A percentile compares a stretch with the other conserved stretches of the same genome.
phyloP scores from a whole-genome alignment of 2,329 filamentous ascomycete species.

The Phialocephala sp. region DNA sequence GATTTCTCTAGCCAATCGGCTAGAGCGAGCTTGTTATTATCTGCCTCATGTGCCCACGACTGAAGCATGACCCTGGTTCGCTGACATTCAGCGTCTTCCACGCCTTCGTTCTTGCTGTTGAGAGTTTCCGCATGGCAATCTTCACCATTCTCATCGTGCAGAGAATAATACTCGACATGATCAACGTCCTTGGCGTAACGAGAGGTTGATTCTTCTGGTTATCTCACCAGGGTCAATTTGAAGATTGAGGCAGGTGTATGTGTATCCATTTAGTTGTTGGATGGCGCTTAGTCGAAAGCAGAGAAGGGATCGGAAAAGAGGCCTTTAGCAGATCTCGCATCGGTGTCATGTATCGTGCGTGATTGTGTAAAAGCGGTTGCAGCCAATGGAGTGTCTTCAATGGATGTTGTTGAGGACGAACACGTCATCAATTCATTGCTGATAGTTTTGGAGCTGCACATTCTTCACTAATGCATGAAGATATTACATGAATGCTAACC shows the following conservation, averaged over 20 bases:
- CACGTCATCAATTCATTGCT: too few species aligned
- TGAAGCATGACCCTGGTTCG: neutral
- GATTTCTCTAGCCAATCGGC: slow-evolving; percentile 16
- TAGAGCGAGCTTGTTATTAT: neutral
- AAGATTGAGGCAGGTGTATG: neutral
- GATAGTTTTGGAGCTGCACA: neutral
- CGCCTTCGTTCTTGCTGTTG: neutral
- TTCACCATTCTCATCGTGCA: neutral
- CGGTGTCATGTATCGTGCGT: neutral
- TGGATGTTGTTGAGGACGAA: neutral
- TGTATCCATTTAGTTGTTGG: neutral
- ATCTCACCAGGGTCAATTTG: neutral
- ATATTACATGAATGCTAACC: neutral
- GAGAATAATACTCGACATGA: neutral
- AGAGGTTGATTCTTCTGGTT: neutral
- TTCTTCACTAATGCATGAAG: neutral
- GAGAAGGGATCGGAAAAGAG: neutral
- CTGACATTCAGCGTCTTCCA: neutral
- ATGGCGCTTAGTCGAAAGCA: neutral
- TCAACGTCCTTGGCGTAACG: neutral
- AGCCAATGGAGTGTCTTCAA: neutral
- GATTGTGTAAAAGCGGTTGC: neutral
- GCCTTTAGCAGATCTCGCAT: neutral
- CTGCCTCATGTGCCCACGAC: slow-evolving; percentile 1
- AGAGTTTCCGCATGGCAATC: neutral